Evolutionary conservation across 768 basidiomycete genomes (phyloP).

Genomic region (Hygrophoropsis aurantiaca): DNA sequence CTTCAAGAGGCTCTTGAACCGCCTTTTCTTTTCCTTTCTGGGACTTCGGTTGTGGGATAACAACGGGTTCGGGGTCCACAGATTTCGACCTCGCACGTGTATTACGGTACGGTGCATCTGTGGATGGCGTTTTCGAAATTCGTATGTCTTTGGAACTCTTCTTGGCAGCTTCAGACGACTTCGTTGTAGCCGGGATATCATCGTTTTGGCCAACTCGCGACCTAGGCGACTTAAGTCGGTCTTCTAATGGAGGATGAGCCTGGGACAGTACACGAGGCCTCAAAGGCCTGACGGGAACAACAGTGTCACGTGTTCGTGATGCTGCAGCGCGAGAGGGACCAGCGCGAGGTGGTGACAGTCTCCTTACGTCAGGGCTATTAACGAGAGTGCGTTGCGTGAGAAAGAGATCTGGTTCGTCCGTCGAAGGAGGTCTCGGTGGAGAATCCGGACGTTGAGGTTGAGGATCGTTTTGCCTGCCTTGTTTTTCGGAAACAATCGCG

Average conservation of each 20-base stretch:
- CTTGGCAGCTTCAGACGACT: background rate
- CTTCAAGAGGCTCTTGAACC: background rate
- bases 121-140: background rate
- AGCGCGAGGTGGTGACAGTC: constrained; percentile 10
- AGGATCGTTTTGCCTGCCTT: too few species aligned
- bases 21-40: constrained; percentile 8
- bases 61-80: constrained; percentile 10
- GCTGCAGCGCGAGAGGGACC: background rate
- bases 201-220: background rate
- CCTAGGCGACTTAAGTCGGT: background rate
- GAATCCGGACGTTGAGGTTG: too few species aligned
- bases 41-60: background rate
- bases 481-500: background rate
- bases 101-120: constrained; percentile 14
- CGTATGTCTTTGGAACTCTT: background rate
- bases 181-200: background rate
- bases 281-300: background rate
- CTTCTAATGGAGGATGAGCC: background rate
- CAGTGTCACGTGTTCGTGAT: constrained; percentile 2
- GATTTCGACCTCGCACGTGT: constrained; percentile 23
- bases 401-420: constrained; percentile 5
- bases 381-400: constrained; percentile 27
- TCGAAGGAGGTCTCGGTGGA: too few species aligned
- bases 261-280: background rate
- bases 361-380: too few species aligned